phyloP scores from a whole-genome alignment of 495 filamentous ascomycete species.

The Coniosporium apollinis region DNA sequence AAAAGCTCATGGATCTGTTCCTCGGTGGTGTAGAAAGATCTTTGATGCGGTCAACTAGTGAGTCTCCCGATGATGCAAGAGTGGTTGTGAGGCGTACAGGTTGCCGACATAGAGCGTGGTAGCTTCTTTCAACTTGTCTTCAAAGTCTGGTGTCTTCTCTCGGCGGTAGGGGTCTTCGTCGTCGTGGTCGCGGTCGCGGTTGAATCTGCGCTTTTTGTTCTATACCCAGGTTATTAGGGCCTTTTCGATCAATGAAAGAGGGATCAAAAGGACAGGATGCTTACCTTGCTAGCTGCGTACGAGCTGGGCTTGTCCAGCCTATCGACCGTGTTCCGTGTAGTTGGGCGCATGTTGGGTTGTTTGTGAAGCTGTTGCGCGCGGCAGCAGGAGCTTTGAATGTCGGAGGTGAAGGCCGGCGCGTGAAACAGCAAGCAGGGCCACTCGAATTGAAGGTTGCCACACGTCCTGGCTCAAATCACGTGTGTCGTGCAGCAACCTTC shows the following conservation, averaged over 20 bases:
- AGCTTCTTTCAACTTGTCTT: conserved; percentile 66
- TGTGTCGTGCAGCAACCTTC: too few relatives aligned
- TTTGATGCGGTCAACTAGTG: conserved; percentile 25
- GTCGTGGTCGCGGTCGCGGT: conserved; percentile 31
- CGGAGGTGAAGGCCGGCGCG: too few relatives aligned
- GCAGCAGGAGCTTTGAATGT: too few relatives aligned
- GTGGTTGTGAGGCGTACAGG: conserved; percentile 49
- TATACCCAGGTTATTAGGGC: conserved; percentile 15
- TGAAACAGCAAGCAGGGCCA: too few relatives aligned
- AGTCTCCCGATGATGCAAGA: not conserved
- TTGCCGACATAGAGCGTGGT: conserved; percentile 97
- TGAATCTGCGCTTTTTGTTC: conserved; percentile 51
- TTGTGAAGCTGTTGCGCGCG: conserved; percentile 1
- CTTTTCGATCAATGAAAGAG: not conserved
- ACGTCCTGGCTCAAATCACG: too few relatives aligned
- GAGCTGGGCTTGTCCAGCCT: conserved; percentile 77
- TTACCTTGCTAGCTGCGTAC: conserved; percentile 66
- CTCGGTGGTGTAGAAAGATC: conserved; percentile 99
- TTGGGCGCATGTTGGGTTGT: not conserved
- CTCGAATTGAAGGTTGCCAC: too few relatives aligned
- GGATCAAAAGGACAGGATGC: too few relatives aligned
- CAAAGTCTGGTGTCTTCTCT: conserved; percentile 26
- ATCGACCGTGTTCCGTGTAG: conserved; percentile 52
- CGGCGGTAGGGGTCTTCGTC: conserved; percentile 36
- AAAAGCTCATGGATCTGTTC: conserved; percentile 98